phyloP scores from a whole-genome alignment of 441 rosid genomes.

The Syzygium syzygioides region DNA sequence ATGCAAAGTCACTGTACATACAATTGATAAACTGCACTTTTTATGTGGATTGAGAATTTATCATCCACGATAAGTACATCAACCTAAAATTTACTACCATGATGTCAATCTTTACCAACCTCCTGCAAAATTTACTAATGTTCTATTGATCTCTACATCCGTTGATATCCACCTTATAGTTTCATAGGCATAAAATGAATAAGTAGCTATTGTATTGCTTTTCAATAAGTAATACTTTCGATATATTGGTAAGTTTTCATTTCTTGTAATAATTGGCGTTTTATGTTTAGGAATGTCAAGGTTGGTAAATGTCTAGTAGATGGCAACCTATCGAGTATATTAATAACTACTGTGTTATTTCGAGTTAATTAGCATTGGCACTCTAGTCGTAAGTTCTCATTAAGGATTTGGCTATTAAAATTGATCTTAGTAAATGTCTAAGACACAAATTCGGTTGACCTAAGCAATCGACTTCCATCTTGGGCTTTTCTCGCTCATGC shows the following conservation, averaged over 20 bases:
- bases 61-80: fast-evolving
- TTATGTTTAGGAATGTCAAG: too few relatives aligned
- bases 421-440: neutral
- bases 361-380: neutral
- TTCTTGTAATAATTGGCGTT: too few relatives aligned
- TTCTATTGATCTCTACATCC: fast-evolving
- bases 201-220: neutral
- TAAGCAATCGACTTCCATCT: neutral
- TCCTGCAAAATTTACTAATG: neutral
- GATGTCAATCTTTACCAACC: fast-evolving
- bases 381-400: neutral
- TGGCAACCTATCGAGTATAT: too few relatives aligned
- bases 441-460: neutral
- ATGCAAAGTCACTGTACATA: neutral
- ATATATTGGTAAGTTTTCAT: too few relatives aligned
- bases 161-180: neutral
- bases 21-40: neutral
- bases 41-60: neutral
- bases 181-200: neutral
- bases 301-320: too few relatives aligned
- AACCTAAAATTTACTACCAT: neutral
- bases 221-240: too few relatives aligned
- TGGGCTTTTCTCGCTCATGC: neutral
- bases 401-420: neutral
- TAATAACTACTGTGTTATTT: too few relatives aligned